Evolutionary conservation across 2,329 filamentous ascomycete species (phyloP).

Genomic region (Phaeophleospora eucalypticola): DNA sequence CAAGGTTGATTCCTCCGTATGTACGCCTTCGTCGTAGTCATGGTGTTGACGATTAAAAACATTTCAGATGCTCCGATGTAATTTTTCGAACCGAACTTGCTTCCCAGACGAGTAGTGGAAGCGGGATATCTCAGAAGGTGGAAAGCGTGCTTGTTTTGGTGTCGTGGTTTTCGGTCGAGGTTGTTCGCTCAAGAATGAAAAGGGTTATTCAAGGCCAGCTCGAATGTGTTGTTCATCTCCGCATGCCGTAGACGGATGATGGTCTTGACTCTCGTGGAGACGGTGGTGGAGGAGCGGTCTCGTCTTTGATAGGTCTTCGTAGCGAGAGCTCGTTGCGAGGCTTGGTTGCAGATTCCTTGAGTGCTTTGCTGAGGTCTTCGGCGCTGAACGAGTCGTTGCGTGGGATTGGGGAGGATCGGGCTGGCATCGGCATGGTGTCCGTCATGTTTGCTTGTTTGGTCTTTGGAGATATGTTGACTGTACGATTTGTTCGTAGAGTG

Average conservation of each 20-base stretch:
- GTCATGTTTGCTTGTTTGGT: slow-evolving; percentile 26
- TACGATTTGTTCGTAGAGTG: neutral
- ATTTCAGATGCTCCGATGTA: too few species aligned
- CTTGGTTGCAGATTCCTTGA: slow-evolving; percentile 31
- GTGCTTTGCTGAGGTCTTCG: slow-evolving; percentile 32
- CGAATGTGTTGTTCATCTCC: slow-evolving; percentile 14
- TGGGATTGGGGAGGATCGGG: slow-evolving; percentile 22
- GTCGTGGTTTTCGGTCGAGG: neutral
- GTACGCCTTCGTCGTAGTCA: neutral
- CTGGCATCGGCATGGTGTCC: slow-evolving; percentile 31
- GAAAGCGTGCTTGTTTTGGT: neutral
- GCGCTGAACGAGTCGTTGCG: slow-evolving; percentile 36
- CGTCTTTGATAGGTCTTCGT: slow-evolving; percentile 24
- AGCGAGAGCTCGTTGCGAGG: slow-evolving; percentile 30
- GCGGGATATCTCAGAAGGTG: neutral
- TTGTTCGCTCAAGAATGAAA: neutral
- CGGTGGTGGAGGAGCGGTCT: slow-evolving; percentile 30
- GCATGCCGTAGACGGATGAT: slow-evolving; percentile 24
- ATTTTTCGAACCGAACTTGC: neutral
- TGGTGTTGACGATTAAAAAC: too few species aligned
- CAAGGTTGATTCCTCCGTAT: neutral
- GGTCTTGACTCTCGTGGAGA: slow-evolving; percentile 29
- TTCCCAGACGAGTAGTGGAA: neutral
- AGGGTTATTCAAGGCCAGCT: slow-evolving; percentile 16
- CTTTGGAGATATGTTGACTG: too few species aligned